Base-by-base conservation (phyloP, 441 rosid species). In the Raphanus hybrid region DNA sequence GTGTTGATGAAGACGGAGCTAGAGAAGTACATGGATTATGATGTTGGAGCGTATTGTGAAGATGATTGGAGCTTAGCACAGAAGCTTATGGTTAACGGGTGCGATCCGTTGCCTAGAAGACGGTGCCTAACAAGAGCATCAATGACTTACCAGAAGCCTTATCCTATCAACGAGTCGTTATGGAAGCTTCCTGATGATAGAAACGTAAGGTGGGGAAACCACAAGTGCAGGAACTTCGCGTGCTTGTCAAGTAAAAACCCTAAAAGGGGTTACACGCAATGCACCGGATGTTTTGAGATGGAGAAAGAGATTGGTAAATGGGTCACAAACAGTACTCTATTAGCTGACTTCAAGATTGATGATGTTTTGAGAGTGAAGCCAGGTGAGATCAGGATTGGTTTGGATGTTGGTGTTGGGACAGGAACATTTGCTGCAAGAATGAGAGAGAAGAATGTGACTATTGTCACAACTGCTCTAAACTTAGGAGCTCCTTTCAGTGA, bases 401-500 rank as follows among this genome's bases (percentile, higher is more conserved):
- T 92, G 27, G 98, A 94, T 48, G 78, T 80, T 16, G 89, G 95
- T 0, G 79, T 92, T n/a, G 93, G 98, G 6, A 87, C 97, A 0
- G 97, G 97, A 6, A 91, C 92, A 57, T 92, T 94, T 52, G 98
- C 97, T 1, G 93, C 92, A 0, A 86, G 98, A 75, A 94, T 91
- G 98, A 87, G 84, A 73, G 95, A 94, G 79, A 75, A 81, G 18
- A 89, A 92, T 67, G 90, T 88, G 5, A 94, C 95, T 7, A 77
- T 94, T 48, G 73, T 91, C 73, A 82, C 98, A 11, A 94, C 92
- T 0, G 92, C 97, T 0, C 37, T 90, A 63, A 94, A 94, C 61
- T 81, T 94, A 1, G 97, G 98, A 9, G 98, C 97, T 37, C 96
- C 98, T 52, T 94, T 94, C 82, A 94, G 35, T 43, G 98, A 94